Base-by-base conservation (phyloP, 495 filamentous ascomycete species). In the Penicillium parvum region DNA sequence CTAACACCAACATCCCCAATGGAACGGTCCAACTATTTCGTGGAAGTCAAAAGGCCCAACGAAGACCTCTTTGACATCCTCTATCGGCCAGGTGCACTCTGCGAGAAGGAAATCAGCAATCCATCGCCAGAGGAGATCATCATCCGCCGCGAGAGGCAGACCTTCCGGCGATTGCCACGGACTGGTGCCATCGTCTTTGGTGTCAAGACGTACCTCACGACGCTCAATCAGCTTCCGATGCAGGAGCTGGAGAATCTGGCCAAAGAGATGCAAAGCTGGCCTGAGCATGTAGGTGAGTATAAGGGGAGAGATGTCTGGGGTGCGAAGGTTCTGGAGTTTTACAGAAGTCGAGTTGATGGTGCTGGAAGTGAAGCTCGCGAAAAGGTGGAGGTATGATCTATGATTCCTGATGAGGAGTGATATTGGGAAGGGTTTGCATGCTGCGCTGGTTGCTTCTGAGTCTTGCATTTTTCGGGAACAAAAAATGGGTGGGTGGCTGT, bases 21-120 rank as follows among this genome's bases (percentile, higher is more conserved):
- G 75, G 75, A 78, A 50, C 65, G 75, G 26, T 72, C 63, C 32
- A 76, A 74, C 49, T 73, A 76, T 48, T 78, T 78, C 45, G 58
- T 78, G 4, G 73, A 78, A 54, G 63, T 73, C 11, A 74, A 65
- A 21, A 45, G 58, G 0, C 63, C 67, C 9, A 47, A 67, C 37
- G 70, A 74, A 41, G 57, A 51, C 51, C 65, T 71, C 22, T 69
- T 62, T 21, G 66, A 66, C 17, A 69, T 63, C 14, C 56, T 67
- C 16, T 73, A 64, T 36, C 70, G 65, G 0, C 64, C 57, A 1
- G 55, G 50, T 1, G 49, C 53, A 2, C 58, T 66, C 22, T 69
- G 59, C 5, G 61, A 65, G 32, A 57, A 65, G 33, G 59, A 64
- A 11, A 43, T 61, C 1, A 23, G 7, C 10, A 44, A 63, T 11